phyloP scores from a whole-genome alignment of 495 filamentous ascomycete species.

The Penicillium canescens region DNA sequence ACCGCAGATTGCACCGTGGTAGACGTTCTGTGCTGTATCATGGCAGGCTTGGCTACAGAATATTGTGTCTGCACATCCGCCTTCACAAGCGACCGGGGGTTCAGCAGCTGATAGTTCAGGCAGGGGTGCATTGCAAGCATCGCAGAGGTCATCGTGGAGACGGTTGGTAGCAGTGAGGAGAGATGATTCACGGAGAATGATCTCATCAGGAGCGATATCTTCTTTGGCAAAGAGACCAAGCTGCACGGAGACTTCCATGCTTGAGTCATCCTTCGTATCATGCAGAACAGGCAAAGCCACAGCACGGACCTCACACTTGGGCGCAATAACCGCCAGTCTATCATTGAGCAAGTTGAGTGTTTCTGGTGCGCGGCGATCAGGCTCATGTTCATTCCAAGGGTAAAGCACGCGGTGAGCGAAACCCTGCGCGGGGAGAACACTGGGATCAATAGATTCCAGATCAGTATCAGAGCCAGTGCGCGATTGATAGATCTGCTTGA shows the following conservation, averaged over 20 bases:
- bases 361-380: constrained; percentile 72
- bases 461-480: constrained; percentile 36
- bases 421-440: constrained; percentile 67
- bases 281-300: constrained; percentile 70
- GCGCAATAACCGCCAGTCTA: constrained; percentile 62
- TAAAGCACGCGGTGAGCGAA: constrained; percentile 84
- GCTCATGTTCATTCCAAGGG: constrained; percentile 90
- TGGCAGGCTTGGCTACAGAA: constrained; percentile 82
- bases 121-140: constrained; percentile 77
- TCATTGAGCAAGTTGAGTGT: constrained; percentile 68
- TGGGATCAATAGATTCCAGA: constrained; percentile 40
- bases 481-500: constrained; percentile 26
- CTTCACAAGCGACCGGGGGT: constrained; percentile 59
- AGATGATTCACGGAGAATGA: constrained; percentile 76
- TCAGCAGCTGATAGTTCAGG: constrained; percentile 55
- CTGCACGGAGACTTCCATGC: constrained; percentile 56
- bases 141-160: constrained; percentile 77
- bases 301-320: constrained; percentile 67
- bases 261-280: constrained; percentile 30
- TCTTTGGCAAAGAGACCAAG: constrained; percentile 86
- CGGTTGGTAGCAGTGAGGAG: constrained; percentile 81
- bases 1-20: constrained; percentile 87
- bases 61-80: constrained; percentile 75
- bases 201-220: constrained; percentile 73
- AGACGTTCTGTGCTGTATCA: constrained; percentile 65